Conservation (phyloP, 805 yeast species). For the Metschnikowia noctiluminum region DNA sequence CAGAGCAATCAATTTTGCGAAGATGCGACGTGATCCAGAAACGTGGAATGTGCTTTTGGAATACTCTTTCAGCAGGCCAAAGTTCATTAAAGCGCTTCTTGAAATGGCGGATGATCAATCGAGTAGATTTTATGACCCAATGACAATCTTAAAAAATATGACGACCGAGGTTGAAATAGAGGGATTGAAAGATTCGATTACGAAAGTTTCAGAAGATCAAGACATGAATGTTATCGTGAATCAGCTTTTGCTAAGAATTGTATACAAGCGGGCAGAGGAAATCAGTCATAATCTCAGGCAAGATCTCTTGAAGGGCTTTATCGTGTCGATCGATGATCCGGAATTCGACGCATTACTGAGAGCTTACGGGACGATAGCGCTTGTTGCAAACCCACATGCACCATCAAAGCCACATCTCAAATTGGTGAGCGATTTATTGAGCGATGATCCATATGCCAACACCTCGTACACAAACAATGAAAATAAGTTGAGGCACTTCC, state of each 20-base stretch:
- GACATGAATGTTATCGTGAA: conserved; percentile 52
- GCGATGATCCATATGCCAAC: conserved; percentile 3
- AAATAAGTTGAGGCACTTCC: conserved; percentile 21
- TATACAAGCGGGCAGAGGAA: conserved; percentile 30
- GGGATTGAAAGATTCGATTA: conserved; percentile 60
- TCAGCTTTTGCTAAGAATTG: conserved; percentile 45
- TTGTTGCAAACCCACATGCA: conserved; percentile 12
- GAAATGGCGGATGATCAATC: conserved; percentile 60
- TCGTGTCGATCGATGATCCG: conserved; percentile 18
- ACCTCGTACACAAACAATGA: conserved; percentile 13
- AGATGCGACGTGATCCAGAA: conserved; percentile 63
- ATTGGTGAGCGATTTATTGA: conserved; percentile 5
- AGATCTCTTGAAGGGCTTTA: conserved; percentile 27
- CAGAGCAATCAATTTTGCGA: conserved; percentile 77
- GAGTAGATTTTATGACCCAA: conserved; percentile 50
- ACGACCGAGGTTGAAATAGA: conserved; percentile 60
- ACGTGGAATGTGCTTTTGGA: conserved; percentile 75
- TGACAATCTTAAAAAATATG: conserved; percentile 63
- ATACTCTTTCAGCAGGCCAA: conserved; percentile 67
- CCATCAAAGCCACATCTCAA: conserved; percentile 3
- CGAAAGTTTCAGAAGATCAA: conserved; percentile 60
- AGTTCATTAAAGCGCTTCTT: conserved; percentile 71
- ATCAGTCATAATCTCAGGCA: conserved; percentile 22
- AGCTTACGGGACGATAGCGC: conserved; percentile 29
- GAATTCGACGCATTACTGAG: conserved; percentile 20